A percentile compares a stretch with the other conserved stretches of the same genome.
Conservation (phyloP, 2,329 filamentous ascomycete species). For the Fusarium neocosmosporiellum region DNA sequence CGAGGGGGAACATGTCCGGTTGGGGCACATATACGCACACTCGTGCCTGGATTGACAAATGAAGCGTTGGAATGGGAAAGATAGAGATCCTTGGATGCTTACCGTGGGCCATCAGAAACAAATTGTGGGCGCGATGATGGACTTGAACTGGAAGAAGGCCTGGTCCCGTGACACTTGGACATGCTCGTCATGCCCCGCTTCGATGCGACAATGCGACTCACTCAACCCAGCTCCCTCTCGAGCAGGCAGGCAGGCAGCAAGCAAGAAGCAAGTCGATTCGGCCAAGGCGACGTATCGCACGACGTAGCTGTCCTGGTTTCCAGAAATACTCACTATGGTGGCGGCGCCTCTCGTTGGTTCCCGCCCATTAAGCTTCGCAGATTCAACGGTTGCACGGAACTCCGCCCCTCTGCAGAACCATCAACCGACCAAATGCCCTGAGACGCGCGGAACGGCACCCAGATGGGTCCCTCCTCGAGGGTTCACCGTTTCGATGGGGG, state of each 20-base stretch:
- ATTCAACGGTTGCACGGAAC: slow-evolving; percentile 12
- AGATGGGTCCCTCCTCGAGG: slow-evolving; percentile 5
- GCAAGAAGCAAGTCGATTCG: background rate
- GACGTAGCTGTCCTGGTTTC: background rate
- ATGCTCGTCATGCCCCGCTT: slow-evolving; percentile 16
- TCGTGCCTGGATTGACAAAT: background rate
- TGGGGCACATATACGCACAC: background rate
- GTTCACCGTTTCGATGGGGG: slow-evolving; percentile 7
- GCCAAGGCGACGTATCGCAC: slow-evolving; percentile 8
- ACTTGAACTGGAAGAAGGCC: slow-evolving; percentile 12
- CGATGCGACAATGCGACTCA: slow-evolving; percentile 9
- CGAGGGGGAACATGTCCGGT: background rate
- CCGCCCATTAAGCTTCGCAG: slow-evolving; percentile 2
- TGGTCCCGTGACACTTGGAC: slow-evolving; percentile 16
- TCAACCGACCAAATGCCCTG: slow-evolving; percentile 9
- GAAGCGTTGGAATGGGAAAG: background rate
- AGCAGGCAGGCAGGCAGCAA: background rate
- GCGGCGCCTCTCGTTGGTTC: slow-evolving; percentile 25
- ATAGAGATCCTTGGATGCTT: background rate
- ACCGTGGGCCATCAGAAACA: slow-evolving; percentile 22
- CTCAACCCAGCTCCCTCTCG: slow-evolving; percentile 1
- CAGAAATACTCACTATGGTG: slow-evolving; percentile 5
- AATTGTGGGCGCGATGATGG: slow-evolving; percentile 27
- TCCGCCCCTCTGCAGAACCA: background rate
- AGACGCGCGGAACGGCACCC: slow-evolving; percentile 3